These are phyloP conservation scores for Aegilops bicornis DNA, from an alignment of 176 grass and related monocot species.

Conservation along the genomic window DNA sequence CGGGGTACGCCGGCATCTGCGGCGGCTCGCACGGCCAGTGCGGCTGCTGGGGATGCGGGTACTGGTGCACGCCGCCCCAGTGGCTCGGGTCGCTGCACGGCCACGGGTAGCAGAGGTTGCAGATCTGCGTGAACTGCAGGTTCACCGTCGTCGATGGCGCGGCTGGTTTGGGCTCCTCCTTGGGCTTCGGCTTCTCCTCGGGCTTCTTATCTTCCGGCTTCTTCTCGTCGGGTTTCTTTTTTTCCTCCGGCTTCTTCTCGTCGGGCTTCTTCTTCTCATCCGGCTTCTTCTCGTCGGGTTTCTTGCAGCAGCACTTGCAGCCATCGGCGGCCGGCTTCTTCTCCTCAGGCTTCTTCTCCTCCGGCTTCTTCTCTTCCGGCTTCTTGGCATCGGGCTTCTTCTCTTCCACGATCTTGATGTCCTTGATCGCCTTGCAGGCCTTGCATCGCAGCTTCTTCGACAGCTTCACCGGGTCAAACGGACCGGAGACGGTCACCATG, in stretches of 20 bases:
- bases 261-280: neutral
- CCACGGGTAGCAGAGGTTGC: constrained; percentile 50
- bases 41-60: neutral
- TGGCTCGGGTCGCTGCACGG: constrained; percentile 47
- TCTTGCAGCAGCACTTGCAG: constrained; percentile 23
- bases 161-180: neutral
- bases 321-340: neutral
- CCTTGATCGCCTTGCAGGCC: constrained; percentile 40
- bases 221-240: neutral
- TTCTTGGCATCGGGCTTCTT: neutral
- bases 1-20: neutral
- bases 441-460: constrained; percentile 45
- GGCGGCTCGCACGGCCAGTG: constrained; percentile 8
- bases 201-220: neutral
- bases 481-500: constrained; percentile 29
- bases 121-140: constrained; percentile 30
- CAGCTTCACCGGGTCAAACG: constrained; percentile 29
- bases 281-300: neutral
- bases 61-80: neutral
- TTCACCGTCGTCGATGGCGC: constrained; percentile 38
- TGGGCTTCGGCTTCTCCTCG: neutral
- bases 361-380: neutral
- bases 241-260: neutral
- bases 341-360: neutral
- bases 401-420: constrained; percentile 24